phyloP scores from a whole-genome alignment of 495 filamentous ascomycete genomes.

The Cercophora sp. region DNA sequence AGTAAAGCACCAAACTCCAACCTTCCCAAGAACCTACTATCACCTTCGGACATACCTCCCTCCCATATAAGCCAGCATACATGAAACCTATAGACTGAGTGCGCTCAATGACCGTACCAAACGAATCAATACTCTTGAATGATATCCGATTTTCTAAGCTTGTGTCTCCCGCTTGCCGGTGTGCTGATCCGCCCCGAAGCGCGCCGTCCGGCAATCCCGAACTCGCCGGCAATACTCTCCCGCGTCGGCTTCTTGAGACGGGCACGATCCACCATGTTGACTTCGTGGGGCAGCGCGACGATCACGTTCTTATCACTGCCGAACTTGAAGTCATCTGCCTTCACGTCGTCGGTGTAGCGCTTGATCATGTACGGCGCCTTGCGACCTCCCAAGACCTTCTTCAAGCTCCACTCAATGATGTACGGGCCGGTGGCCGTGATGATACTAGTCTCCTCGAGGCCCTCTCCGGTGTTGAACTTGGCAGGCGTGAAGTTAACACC shows the following conservation, averaged over 20 bases:
- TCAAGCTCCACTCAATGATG: slow-evolving; percentile 93
- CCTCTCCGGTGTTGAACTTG: slow-evolving; percentile 88
- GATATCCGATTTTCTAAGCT: slow-evolving; percentile 69
- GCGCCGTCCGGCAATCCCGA: slow-evolving; percentile 48
- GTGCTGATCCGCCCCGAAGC: slow-evolving; percentile 44
- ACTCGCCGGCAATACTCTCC: slow-evolving; percentile 72
- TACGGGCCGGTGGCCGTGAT: slow-evolving; percentile 97
- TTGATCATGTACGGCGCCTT: slow-evolving; percentile 95
- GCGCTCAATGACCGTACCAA: too few relatives aligned
- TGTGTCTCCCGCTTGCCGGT: slow-evolving; percentile 47
- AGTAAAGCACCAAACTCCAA: background rate
- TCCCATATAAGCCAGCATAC: background rate
- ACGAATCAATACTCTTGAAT: slow-evolving; percentile 50
- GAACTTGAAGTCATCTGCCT: slow-evolving; percentile 98
- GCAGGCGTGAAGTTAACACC: slow-evolving; percentile 85
- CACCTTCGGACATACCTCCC: background rate
- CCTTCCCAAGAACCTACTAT: background rate
- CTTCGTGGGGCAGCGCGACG: slow-evolving; percentile 92
- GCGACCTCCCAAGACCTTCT: slow-evolving; percentile 72
- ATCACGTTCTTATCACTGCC: slow-evolving; percentile 97
- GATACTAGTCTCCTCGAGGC: slow-evolving; percentile 78
- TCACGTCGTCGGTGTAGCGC: slow-evolving; percentile 89
- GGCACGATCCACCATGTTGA: slow-evolving; percentile 90
- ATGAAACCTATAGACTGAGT: background rate
- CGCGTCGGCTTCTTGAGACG: slow-evolving; percentile 83